These are phyloP conservation scores for Phytophthora sp. DNA, from an alignment of 352 stramenopile genomes.

Conservation along the genomic window DNA sequence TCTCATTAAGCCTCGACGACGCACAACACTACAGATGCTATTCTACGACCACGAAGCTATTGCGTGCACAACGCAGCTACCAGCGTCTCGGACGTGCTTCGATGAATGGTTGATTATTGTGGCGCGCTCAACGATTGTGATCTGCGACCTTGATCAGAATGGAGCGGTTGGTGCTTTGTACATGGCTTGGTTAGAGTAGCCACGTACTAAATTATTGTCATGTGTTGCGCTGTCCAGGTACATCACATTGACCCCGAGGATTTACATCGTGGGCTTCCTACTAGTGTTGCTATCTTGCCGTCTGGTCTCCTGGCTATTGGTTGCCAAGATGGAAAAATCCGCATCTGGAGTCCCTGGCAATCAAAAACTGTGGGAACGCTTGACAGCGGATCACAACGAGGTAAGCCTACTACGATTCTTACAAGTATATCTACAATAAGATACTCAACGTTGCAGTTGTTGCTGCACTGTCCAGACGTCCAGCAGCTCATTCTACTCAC, in stretches of 20 bases:
- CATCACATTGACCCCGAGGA: constrained; percentile 53
- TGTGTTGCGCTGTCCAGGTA: no score
- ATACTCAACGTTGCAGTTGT: no score
- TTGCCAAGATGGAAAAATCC: constrained; percentile 79
- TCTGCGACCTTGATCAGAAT: constrained; percentile 78
- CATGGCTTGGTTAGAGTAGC: not conserved
- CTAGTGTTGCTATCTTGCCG: constrained; percentile 64
- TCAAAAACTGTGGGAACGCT: constrained; percentile 68
- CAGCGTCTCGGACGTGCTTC: constrained; percentile 57
- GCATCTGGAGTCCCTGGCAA: constrained; percentile 65
- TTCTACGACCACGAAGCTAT: constrained; percentile 85
- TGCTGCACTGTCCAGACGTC: constrained; percentile 69
- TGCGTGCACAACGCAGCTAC: constrained; percentile 42
- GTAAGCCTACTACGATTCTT: constrained; percentile 18
- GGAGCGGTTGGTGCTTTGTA: constrained; percentile 33
- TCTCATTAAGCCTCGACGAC: constrained; percentile 56
- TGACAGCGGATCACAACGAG: constrained; percentile 60
- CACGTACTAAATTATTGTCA: no score
- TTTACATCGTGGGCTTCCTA: constrained; percentile 63
- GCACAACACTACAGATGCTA: constrained; percentile 56
- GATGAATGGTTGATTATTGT: constrained; percentile 79
- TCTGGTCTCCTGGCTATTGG: constrained; percentile 72
- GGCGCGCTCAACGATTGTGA: constrained; percentile 59
- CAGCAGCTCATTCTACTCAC: constrained; percentile 72
- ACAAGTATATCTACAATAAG: no score